Base-by-base conservation (phyloP, 768 basidiomycete genomes). In the Mycena venus region DNA sequence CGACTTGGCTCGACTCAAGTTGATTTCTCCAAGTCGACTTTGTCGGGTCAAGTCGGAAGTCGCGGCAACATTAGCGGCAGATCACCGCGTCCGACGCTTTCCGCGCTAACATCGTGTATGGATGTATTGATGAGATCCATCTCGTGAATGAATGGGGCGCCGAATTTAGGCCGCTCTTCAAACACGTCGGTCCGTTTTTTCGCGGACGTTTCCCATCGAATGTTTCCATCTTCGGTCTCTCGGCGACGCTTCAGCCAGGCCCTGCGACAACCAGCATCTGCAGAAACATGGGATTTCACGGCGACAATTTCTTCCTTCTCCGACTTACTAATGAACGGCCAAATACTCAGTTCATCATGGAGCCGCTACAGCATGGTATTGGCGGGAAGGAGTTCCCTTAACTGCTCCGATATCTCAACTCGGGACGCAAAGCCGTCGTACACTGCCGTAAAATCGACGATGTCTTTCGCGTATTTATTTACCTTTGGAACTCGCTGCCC, bases 91-190 rank as follows among this genome's bases (percentile, higher is more conserved):
- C 23, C 56, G 55, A 27, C 32, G 64, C 34, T 6, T 78, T 73
- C 55, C 75, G 76, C 0, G n/a, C 63, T 0, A 80, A 80, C 34
- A 42, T 78, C 42, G 21, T 73, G n/a, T 80, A 72, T 47, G 62
- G n/a, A n/a, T n/a, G n/a, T n/a, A n/a, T n/a, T n/a, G n/a, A n/a
- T n/a, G n/a, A n/a, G n/a, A n/a, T n/a, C 29, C 79, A 79, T 36
- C 47, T 79, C 2, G 72, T 77, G 9, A 68, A 76, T 21, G 56
- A 71, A 15, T 79, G 75, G 79, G 79, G 77, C 15, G 23, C 60
- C 2, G 42, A 14, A 11, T 69, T 62, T 70, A 72, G 70, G 31
- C 75, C 76, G 51, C 49, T 60, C 59, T 70, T 78, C 73, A 69
- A 75, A 38, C 14, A 76, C 72, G 44, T 71, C 60, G 32, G 77